Conservation (phyloP, 495 filamentous ascomycete genomes). For the Tuber magnatum region DNA sequence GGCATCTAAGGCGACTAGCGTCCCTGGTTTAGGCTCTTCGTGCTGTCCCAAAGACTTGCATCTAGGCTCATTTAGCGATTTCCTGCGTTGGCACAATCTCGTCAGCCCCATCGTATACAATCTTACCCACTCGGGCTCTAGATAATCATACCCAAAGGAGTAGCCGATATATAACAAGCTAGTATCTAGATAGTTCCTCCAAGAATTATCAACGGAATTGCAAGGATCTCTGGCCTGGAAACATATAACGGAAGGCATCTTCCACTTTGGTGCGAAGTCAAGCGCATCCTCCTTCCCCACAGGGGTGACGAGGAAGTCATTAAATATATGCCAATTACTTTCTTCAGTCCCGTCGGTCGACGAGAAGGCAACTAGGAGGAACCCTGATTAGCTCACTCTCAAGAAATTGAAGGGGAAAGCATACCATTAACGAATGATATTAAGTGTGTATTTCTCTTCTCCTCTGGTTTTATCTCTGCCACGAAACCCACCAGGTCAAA, state of each 20-base stretch:
- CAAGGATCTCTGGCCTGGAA: conserved; percentile 72
- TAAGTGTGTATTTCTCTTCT: conserved; percentile 80
- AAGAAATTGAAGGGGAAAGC: not conserved
- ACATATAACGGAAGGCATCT: conserved; percentile 74
- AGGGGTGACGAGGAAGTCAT: conserved; percentile 88
- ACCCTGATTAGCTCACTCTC: conserved; percentile 7
- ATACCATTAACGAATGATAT: conserved; percentile 79
- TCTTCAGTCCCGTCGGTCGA: conserved; percentile 47
- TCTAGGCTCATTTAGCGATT: conserved; percentile 32
- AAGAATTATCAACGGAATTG: conserved; percentile 70
- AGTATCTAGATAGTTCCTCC: conserved; percentile 77
- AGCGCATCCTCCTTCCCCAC: conserved; percentile 73
- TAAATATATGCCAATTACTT: conserved; percentile 83
- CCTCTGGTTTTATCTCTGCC: conserved; percentile 73
- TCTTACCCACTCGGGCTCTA: conserved; percentile 14
- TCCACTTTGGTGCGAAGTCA: conserved; percentile 82
- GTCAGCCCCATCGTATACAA: conserved; percentile 22
- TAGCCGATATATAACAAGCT: conserved; percentile 72
- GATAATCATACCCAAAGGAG: conserved; percentile 37
- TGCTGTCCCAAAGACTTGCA: conserved; percentile 56
- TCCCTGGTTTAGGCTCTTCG: conserved; percentile 63
- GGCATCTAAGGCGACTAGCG: conserved; percentile 81
- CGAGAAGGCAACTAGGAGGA: conserved; percentile 60
- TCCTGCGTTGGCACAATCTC: conserved; percentile 10
- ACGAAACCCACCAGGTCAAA: conserved; percentile 92